Percentiles rank a stretch among this genome's conserved stretches.
Conservation (phyloP, 2,329 filamentous ascomycete genomes). For the Venturia aucupariae region DNA sequence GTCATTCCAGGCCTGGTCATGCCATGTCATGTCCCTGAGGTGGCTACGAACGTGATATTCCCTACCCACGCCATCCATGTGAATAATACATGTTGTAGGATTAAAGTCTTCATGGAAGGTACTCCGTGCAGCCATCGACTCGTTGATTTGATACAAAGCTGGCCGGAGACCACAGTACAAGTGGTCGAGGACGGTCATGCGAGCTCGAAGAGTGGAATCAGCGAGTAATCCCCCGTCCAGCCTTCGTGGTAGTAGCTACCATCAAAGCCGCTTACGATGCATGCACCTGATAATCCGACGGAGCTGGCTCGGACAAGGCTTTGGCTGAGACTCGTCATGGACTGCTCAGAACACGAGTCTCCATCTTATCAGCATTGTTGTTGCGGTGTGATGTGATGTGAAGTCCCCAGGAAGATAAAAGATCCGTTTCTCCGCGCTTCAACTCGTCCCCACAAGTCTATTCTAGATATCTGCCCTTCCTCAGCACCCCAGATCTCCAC, state of each 20-base stretch:
- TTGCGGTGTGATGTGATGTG: neutral
- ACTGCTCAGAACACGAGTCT: neutral
- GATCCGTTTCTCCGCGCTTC: neutral
- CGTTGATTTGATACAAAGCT: neutral
- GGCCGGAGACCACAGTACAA: no score
- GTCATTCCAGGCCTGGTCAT: conserved; percentile 5
- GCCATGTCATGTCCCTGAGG: no score
- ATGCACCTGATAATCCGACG: neutral
- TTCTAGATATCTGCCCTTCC: neutral
- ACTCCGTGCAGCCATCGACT: neutral
- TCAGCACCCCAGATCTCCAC: neutral
- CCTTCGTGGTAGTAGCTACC: no score
- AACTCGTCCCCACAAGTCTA: neutral
- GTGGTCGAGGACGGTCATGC: neutral
- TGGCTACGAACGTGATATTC: no score
- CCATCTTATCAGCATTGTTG: neutral
- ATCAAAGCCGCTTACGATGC: neutral
- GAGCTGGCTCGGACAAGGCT: neutral
- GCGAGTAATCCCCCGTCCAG: no score
- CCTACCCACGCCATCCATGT: no score
- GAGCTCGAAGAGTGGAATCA: neutral
- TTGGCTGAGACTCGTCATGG: conserved; percentile 8
- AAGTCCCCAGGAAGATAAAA: neutral
- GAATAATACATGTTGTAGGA: no score
- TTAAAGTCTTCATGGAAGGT: neutral